Percentiles rank a stretch among this genome's conserved stretches.
These are phyloP conservation scores for Apiosordaria backusii DNA, from an alignment of 495 filamentous ascomycete species.

Conservation along the genomic window DNA sequence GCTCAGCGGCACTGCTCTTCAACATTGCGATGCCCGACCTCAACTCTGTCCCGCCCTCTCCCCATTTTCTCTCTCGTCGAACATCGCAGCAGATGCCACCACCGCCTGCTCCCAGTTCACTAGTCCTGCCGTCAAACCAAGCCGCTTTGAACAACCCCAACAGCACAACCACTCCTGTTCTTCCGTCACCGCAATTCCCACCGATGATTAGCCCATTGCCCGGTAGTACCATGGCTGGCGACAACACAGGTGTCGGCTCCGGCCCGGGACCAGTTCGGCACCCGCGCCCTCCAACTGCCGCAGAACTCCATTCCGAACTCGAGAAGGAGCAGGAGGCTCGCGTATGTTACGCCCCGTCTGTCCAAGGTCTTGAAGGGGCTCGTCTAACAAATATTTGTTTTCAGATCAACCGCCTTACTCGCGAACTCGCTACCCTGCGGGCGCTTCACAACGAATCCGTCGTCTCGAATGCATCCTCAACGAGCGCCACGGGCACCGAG, in stretches of 20 bases:
- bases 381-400: background rate
- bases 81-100: slow-evolving; percentile 33
- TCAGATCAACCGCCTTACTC: slow-evolving; percentile 86
- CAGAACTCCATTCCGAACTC: slow-evolving; percentile 78
- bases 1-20: background rate
- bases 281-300: slow-evolving; percentile 77
- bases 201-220: slow-evolving; percentile 23
- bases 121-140: slow-evolving; percentile 54
- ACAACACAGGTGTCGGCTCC: slow-evolving; percentile 55
- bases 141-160: slow-evolving; percentile 46
- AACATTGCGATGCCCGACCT: slow-evolving; percentile 51
- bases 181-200: slow-evolving; percentile 5
- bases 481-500: slow-evolving; percentile 44
- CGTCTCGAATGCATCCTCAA: slow-evolving; percentile 74
- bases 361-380: too few relatives aligned
- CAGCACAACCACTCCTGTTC: slow-evolving; percentile 22
- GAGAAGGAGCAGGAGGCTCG: slow-evolving; percentile 96
- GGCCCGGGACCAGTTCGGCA: slow-evolving; percentile 74
- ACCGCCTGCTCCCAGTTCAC: slow-evolving; percentile 30
- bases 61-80: slow-evolving; percentile 41
- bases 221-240: slow-evolving; percentile 46
- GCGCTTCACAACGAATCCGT: slow-evolving; percentile 76
- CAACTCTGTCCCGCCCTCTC: slow-evolving; percentile 57
- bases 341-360: slow-evolving; percentile 46
- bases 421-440: slow-evolving; percentile 76